These are phyloP conservation scores for Aphanomyces euteiches DNA, from an alignment of 352 stramenopile species.

Conservation along the genomic window DNA sequence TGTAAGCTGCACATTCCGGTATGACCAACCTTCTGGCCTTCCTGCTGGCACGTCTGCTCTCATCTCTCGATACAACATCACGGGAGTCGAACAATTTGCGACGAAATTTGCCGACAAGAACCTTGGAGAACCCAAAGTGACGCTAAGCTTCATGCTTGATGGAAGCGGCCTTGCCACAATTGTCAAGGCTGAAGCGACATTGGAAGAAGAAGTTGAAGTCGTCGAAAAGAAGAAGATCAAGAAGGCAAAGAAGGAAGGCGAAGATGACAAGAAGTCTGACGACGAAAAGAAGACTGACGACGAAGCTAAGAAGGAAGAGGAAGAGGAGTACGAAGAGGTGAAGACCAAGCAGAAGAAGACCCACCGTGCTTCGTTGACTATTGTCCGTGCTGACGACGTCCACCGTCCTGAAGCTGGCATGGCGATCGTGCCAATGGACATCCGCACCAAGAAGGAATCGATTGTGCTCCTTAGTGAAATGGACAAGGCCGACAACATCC, in stretches of 20 bases:
- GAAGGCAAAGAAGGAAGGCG: slow-evolving; percentile 43
- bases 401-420: slow-evolving; percentile 34
- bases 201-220: slow-evolving; percentile 82
- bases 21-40: slow-evolving; percentile 84
- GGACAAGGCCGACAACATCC: slow-evolving; percentile 63
- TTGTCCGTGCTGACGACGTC: slow-evolving; percentile 37
- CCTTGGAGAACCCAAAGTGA: slow-evolving; percentile 89
- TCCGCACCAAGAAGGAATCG: slow-evolving; percentile 57
- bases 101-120: slow-evolving; percentile 87
- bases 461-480: slow-evolving; percentile 64
- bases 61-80: slow-evolving; percentile 92
- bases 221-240: slow-evolving; percentile 34
- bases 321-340: slow-evolving; percentile 51
- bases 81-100: slow-evolving; percentile 87
- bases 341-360: slow-evolving; percentile 90
- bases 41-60: slow-evolving; percentile 59
- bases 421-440: slow-evolving; percentile 63
- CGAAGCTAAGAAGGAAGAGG: slow-evolving; percentile 42
- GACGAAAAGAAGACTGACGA: slow-evolving; percentile 39
- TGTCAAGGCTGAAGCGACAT: slow-evolving; percentile 89
- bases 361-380: slow-evolving; percentile 69
- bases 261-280: slow-evolving; percentile 37
- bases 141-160: slow-evolving; percentile 92
- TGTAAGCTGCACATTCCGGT: slow-evolving; percentile 88
- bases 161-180: slow-evolving; percentile 88